Conservation (phyloP, 108 stramenopile species). For the Cyclotella baltica region DNA sequence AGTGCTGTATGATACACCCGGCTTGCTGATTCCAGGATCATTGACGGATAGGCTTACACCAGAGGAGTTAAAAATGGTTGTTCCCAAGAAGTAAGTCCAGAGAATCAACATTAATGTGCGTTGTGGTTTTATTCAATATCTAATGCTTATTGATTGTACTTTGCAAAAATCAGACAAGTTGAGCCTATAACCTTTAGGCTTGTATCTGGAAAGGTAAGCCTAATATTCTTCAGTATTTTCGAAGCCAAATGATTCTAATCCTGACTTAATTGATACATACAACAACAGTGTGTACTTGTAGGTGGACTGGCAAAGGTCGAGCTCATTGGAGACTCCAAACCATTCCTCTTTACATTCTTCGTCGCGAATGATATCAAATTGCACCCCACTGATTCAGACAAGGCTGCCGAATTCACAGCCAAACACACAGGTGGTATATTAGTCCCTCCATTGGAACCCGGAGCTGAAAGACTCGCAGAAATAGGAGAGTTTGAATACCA, state of each 20-base stretch:
- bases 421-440: constrained; percentile 93
- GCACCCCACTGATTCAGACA: constrained; percentile 79
- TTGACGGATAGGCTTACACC: constrained; percentile 88
- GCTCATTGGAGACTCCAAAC: constrained; percentile 83
- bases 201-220: constrained; percentile 65
- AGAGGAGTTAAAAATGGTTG: constrained; percentile 88
- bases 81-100: constrained; percentile 88
- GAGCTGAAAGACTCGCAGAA: constrained; percentile 77
- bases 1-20: constrained; percentile 86
- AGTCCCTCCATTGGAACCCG: constrained; percentile 88
- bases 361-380: constrained; percentile 96
- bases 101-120: neutral
- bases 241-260: neutral
- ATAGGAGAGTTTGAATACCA: constrained; percentile 92
- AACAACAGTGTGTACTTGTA: constrained; percentile 68
- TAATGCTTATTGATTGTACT: neutral
- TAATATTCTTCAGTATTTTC: neutral
- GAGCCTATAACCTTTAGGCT: constrained; percentile 89
- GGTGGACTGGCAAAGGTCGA: constrained; percentile 89
- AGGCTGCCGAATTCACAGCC: constrained; percentile 80
- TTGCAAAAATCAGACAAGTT: constrained; percentile 60
- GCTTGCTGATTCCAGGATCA: constrained; percentile 85
- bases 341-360: constrained; percentile 95
- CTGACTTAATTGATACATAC: neutral
- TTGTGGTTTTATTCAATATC: neutral